Evolutionary conservation across 768 basidiomycete genomes (phyloP).

Genomic region (Mycena amicta): DNA sequence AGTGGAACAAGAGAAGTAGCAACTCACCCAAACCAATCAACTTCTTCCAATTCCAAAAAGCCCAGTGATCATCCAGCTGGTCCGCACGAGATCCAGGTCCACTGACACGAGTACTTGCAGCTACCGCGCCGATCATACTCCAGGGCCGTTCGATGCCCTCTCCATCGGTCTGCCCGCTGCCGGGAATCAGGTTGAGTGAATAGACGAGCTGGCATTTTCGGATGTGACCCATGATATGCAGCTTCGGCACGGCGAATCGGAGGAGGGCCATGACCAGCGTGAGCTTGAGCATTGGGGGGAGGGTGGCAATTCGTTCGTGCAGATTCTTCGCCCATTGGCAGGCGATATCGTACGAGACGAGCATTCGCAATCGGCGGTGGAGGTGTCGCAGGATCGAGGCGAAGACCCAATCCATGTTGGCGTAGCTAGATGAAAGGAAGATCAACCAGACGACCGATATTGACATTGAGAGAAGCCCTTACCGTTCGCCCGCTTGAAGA

Average conservation of each 20-base stretch:
- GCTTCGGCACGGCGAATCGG: slow-evolving; percentile 30
- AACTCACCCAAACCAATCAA: slow-evolving; percentile 25
- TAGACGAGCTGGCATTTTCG: slow-evolving; percentile 24
- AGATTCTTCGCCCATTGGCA: slow-evolving; percentile 33
- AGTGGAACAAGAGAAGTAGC: background rate
- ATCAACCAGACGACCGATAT: background rate
- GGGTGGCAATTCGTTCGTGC: slow-evolving; percentile 9
- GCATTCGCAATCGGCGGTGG: slow-evolving; percentile 1
- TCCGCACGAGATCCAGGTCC: slow-evolving; percentile 32
- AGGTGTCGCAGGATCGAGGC: slow-evolving; percentile 20
- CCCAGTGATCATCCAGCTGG: slow-evolving; percentile 30
- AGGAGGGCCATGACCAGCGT: slow-evolving; percentile 2
- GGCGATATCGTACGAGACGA: slow-evolving; percentile 34
- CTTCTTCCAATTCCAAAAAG: slow-evolving; percentile 31
- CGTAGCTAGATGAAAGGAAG: slow-evolving; percentile 27
- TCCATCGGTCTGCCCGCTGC: slow-evolving; percentile 37
- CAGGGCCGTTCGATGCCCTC: slow-evolving; percentile 36
- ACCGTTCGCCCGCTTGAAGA: slow-evolving; percentile 34
- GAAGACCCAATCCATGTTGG: slow-evolving; percentile 41
- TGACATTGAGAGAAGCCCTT: slow-evolving; percentile 1
- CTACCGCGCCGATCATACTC: slow-evolving; percentile 26
- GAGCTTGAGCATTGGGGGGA: slow-evolving; percentile 17
- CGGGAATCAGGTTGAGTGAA: slow-evolving; percentile 25
- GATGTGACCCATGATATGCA: slow-evolving; percentile 29
- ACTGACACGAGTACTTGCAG: slow-evolving; percentile 37